Base-by-base conservation (phyloP, 2,329 filamentous ascomycete genomes). In the Scleromitrula shiraiana region DNA sequence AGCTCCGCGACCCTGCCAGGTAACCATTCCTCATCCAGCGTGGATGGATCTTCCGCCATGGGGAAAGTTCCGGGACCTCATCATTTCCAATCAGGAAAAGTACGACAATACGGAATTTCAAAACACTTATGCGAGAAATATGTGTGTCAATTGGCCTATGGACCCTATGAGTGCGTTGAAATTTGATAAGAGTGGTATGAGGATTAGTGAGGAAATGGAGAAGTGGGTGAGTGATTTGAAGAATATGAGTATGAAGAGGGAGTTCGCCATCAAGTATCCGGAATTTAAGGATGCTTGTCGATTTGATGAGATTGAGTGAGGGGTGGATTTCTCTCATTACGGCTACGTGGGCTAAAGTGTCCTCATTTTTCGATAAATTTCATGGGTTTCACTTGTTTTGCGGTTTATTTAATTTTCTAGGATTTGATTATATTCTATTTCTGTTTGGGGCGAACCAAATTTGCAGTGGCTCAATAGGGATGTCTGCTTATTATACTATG, bases 91-190 rank as follows among this genome's bases (percentile, higher is more conserved):
- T 20, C 68, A 66, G 46, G 59, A 62, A 17, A 48, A 60, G 2
- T 70, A 69, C 48, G 62, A 61, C 32, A 69, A 62, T 9, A 58
- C 61, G 1, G 65, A 69, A 44, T 62, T 62, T 23, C 59, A 60
- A 39, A 57, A 49, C 23, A 55, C 57, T 22, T 62, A 62, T 39
- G 56, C 55, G 3, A 29, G 41, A 5, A 61, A 58, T 41, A 46
- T 62, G 5, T 51, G 40, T 9, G 57, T 61, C 32, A 61, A 61
- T 37, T 62, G 59, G 41, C 58, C 56, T 10, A 39, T 51, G 17
- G 54, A 61, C 38, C 53, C 54, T 4, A 57, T 59, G 56, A 48
- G 56, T 41, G 56, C 57, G 1, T 42, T 62, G 14, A 46, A 58
- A 17, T 59, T 61, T 24, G 56, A 59, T 19, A 48, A 57, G 9